Base-by-base conservation (phyloP, 2,329 filamentous ascomycete species). In the Colletotrichum plurivorum region DNA sequence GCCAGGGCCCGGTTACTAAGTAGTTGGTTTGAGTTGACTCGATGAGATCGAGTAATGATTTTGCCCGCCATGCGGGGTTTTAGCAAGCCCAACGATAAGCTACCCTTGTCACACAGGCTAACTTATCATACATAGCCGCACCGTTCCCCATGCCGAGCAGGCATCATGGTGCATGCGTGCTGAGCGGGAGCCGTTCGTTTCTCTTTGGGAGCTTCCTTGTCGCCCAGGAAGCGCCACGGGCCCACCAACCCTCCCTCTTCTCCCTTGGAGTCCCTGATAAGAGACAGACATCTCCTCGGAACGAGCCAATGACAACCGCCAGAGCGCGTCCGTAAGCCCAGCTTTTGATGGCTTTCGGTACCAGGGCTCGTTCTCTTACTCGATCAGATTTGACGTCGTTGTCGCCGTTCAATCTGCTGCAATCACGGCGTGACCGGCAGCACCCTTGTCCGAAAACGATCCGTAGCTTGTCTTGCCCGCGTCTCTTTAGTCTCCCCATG, bases 31-130 rank as follows among this genome's bases (percentile, higher is more conserved):
- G 56, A 41, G 63, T 73, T 74, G 71, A 74, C 72, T 73, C 72
- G 69, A 74, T 74, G 62, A 62, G 57, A 73, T 74, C 69, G 72
- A 74, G 72, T 74, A 74, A 74, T 71, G 73, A 73, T 84, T 49
- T 62, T 71, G 63, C 31, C 25, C 43, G 53, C 65, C 60, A 65
- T 66, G 70, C 67, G 72, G 71, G 69, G 57, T 63, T 63, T 51
- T 57, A 39, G 46, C 22, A 48, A 5, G 22, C 22, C 51, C 52
- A 43, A 70, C 53, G 67, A 70, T 70, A 68, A 70, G 63, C 56
- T 68, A 57, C 64, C 67, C 63, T 64, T 67, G 57, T 39, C 39
- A 16, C 52, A 63, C 58, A 67, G 70, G 69, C 65, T 49, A 51
- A 58, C 57, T 67, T 57, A 54, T 58, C 55, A 54, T 25, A 63